Base-by-base conservation (phyloP, 306 rosid genomes). In the Phaseolus lunatus region DNA sequence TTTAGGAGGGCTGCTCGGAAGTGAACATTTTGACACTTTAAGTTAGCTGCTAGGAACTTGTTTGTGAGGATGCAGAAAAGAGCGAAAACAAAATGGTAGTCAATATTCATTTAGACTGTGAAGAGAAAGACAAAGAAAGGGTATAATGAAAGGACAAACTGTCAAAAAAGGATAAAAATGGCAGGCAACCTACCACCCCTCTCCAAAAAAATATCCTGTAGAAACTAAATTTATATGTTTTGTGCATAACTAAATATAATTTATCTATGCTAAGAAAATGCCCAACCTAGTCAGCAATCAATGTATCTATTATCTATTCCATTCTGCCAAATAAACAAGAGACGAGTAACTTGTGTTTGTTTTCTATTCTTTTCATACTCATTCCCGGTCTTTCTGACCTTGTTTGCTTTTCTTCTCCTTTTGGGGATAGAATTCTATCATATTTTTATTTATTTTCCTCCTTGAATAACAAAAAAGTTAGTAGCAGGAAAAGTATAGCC, bases 291-390 rank as follows among this genome's bases (percentile, higher is more conserved):
- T 19, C 59, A 53, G 14, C 15, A 20, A 53, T 53, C 15, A 2
- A 20, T 53, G 20, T 53, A 53, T 53, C 27, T 50, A 16, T 50
- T 50, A n/a, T 62, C 35, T 64, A n/a, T 63, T 63, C 53, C 37
- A 20, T 76, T 49, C 52, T 26, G 13, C 24, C 23, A 75, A 75
- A 63, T 48, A 49, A 48, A 41, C 44, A 59, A 59, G 20, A 48
- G 54, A 52, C 65, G 54, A 33, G 0, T 19, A 9, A 33, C 22
- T 35, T 54, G 19, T 10, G 16, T 14, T 26, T 5, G 16, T 11
- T 58, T 24, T 59, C 23, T 7, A 29, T n/a, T 1, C 8, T 24
- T 26, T 44, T 59, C 23, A 74, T 56, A 23, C 67, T 20, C 33
- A 39, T 39, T 33, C 24, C 22, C n/a, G 7, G 20, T 53, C 7